Base-by-base conservation (phyloP, 345 rosid genomes). In the Eucalyptus melliodora region DNA sequence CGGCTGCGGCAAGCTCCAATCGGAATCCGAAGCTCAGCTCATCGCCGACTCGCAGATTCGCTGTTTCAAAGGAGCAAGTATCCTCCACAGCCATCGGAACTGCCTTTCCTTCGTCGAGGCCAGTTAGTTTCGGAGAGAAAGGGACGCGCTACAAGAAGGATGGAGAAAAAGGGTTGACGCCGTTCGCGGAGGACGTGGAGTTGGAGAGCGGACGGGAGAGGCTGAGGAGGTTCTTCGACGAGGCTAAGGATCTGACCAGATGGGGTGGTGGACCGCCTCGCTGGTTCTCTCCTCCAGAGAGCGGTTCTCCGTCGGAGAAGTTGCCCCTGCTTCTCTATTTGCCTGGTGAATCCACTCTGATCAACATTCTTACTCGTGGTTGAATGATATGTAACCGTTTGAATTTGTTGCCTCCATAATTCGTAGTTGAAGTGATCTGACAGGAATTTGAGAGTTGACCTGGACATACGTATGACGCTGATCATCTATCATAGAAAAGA, bases 251-350 rank as follows among this genome's bases (percentile, higher is more conserved):
- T 69, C 91, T 95, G 91, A 91, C 89, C 87, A 85, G 92, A 90
- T 91, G 95, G 26, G 94, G 90, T 86, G 94, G 93, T 5, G 95
- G 97, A 62, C 95, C 96, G 65, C 94, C 95, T 59, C 95, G 97
- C 86, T 95, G 98, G 96, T 95, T 96, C 91, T 93, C 95, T 86
- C 98, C 97, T 86, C 69, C 93, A 82, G 96, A 93, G 81, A 91
- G 94, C 91, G 93, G 95, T 81, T 89, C 94, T 86, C 94, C 49
- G 59, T 69, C 86, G 86, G 89, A 88, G 47, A 92, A 93, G 56
- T 92, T 97, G 55, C 98, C 98, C 16, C 93, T 95, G 59, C 97
- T 96, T 40, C 95, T 96, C n/a, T 96, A 88, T 91, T 92, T 96
- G 91, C 97, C 97, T 51, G 98, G 97, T 95, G 87, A 80, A 92